These are phyloP conservation scores for Dendrobium nobile DNA, from an alignment of 106 monocot species.

Conservation along the genomic window DNA sequence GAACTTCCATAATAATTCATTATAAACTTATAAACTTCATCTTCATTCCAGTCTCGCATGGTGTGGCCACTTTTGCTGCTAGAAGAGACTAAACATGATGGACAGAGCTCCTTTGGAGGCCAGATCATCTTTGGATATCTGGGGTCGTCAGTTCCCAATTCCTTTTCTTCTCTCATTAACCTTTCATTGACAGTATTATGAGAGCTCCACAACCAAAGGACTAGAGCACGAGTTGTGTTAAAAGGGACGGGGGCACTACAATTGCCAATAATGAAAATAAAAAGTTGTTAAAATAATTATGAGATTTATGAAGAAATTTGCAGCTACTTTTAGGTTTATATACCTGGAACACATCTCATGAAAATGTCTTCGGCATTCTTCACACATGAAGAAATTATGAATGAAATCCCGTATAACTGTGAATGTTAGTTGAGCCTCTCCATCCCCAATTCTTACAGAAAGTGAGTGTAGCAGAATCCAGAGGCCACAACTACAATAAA, in stretches of 20 bases:
- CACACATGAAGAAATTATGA: conserved; percentile 89
- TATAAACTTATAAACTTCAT: conserved; percentile 80
- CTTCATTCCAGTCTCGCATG: conserved; percentile 52
- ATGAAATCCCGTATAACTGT: conserved; percentile 81
- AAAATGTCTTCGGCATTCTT: conserved; percentile 89
- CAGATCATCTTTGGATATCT: conserved; percentile 78
- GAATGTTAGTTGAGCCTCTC: conserved; percentile 78
- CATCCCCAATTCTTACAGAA: conserved; percentile 76
- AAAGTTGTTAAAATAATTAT: background rate
- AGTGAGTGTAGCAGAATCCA: conserved; percentile 94
- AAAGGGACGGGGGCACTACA: conserved; percentile 57
- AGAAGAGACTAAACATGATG: conserved; percentile 45
- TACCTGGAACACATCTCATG: conserved; percentile 88
- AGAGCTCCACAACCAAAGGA: conserved; percentile 82
- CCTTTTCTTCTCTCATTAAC: conserved; percentile 71
- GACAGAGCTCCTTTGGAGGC: conserved; percentile 77
- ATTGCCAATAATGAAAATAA: background rate
- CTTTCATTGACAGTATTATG: conserved; percentile 93
- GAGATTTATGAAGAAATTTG: background rate
- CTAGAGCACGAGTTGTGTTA: conserved; percentile 54
- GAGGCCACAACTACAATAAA: conserved; percentile 76
- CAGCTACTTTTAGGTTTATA: background rate
- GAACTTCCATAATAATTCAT: conserved; percentile 60
- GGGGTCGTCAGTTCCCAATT: conserved; percentile 47
- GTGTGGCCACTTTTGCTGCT: conserved; percentile 17